These are phyloP conservation scores for Mycoemilia scoparia DNA, from an alignment of 192 early-diverging fungal genomes.

Conservation along the genomic window DNA sequence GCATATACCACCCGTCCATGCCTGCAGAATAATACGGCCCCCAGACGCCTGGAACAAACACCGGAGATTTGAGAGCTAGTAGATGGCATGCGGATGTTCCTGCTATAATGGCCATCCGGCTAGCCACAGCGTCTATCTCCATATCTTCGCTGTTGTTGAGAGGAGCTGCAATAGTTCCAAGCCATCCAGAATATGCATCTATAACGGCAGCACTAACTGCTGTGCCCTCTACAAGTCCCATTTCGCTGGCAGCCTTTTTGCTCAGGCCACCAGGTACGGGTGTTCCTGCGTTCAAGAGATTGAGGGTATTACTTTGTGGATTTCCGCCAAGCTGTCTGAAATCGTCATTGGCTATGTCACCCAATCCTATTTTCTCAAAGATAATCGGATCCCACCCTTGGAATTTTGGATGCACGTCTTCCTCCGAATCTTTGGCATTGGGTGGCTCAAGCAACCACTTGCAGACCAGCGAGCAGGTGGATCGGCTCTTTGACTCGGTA, in stretches of 20 bases:
- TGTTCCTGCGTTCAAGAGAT: constrained; percentile 28
- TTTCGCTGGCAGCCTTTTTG: constrained; percentile 27
- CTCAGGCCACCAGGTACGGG: constrained; percentile 35
- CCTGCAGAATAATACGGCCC: constrained; percentile 43
- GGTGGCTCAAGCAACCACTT: constrained; percentile 41
- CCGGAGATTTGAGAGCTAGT: constrained; percentile 26
- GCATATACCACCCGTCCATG: constrained; percentile 32
- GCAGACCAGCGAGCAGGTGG: constrained; percentile 44
- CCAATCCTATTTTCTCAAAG: constrained; percentile 34
- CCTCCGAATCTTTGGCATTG: constrained; percentile 2
- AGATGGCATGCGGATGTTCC: constrained; percentile 62
- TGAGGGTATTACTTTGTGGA: constrained; percentile 4
- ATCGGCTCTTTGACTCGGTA: constrained; percentile 32
- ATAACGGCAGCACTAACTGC: constrained; percentile 46
- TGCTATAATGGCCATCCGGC: constrained; percentile 39
- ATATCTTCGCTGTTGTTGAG: not conserved
- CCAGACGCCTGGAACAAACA: constrained; percentile 40
- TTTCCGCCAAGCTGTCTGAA: constrained; percentile 26
- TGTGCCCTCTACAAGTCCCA: constrained; percentile 33
- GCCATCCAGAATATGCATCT: constrained; percentile 57
- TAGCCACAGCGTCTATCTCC: constrained; percentile 1
- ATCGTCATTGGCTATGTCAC: constrained; percentile 24
- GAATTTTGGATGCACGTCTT: too few relatives aligned
- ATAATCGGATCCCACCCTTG: constrained; percentile 42
- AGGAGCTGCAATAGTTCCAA: constrained; percentile 23